These are phyloP conservation scores for Eimeria sp. DNA, from an alignment of 169 alveolate genomes.

Conservation along the genomic window DNA sequence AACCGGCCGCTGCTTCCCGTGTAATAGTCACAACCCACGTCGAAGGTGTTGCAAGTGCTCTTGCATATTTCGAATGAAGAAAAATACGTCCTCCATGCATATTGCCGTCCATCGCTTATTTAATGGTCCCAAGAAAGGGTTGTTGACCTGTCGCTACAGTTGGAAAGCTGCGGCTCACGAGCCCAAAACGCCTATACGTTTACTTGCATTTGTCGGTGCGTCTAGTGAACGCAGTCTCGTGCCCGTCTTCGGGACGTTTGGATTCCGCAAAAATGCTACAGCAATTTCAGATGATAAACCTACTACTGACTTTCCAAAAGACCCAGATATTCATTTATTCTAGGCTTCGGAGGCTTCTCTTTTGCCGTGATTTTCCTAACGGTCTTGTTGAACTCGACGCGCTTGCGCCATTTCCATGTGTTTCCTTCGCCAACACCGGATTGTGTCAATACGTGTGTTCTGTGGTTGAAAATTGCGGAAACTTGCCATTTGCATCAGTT, in stretches of 20 bases:
- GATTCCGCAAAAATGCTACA: not conserved
- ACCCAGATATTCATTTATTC: not conserved
- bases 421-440: not conserved
- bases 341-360: not conserved
- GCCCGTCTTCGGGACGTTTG: not conserved
- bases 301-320: not conserved
- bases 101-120: not conserved
- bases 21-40: not conserved
- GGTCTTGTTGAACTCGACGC: no score
- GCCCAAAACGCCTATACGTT: not conserved
- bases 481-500: no score
- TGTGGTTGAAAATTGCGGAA: no score
- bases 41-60: not conserved
- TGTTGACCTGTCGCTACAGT: not conserved
- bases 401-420: not conserved
- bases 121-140: not conserved
- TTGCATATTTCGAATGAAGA: not conserved
- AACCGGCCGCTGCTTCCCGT: not conserved
- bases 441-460: not conserved
- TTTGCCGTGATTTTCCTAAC: no score
- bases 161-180: not conserved
- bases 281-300: no score
- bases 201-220: not conserved
- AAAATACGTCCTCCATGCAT: not conserved
- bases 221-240: not conserved